Evolutionary conservation across 805 yeast species (phyloP), one percentile per base, ranked within the genome.

Genomic region (Pichia ethanolica): DNA sequence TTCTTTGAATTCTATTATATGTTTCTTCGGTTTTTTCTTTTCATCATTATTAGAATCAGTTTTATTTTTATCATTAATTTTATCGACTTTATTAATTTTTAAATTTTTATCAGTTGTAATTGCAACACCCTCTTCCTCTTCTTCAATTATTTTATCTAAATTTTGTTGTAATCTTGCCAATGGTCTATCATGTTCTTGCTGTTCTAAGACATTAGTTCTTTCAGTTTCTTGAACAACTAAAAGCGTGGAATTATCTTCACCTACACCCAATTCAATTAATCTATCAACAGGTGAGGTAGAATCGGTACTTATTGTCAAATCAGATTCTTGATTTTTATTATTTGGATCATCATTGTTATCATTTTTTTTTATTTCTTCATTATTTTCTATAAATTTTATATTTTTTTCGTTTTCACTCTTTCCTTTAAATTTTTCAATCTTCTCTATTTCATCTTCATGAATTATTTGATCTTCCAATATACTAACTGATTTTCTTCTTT

Each of bases 111-210:
- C 5, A 12, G 39, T 39, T 7, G 14, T 9, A 32, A 42, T 53
- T 28, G 54, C 49, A 13, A 54, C 56, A 30, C 59, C 64, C 3
- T 55, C 59, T 47, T 63, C 68, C 39, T 63, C 69, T 35, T 63
- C 64, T 45, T 66, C 70, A 9, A 68, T 56, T 5, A 77, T 70
- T 53, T 71, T 72, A 53, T 84, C 89, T 52, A 89, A 70, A 56
- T 82, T 81, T 57, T 82, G 79, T 61, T 89, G 96, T 46, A 89
- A 68, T 54, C 83, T 84, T 0, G 96, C 96, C 53, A 89, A 69
- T 1, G 96, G 96, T 54, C 96, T 73, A 47, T 87, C 90, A 39
- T 79, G 79, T 59, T 83, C 86, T 60, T 89, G 95, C 45, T 81
- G 85, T 58, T 87, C 95, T 4, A 89, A 69, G 0, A 86, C 78